Conservation (phyloP, 2,329 filamentous ascomycete species). For the Hymenoscyphus linearis region DNA sequence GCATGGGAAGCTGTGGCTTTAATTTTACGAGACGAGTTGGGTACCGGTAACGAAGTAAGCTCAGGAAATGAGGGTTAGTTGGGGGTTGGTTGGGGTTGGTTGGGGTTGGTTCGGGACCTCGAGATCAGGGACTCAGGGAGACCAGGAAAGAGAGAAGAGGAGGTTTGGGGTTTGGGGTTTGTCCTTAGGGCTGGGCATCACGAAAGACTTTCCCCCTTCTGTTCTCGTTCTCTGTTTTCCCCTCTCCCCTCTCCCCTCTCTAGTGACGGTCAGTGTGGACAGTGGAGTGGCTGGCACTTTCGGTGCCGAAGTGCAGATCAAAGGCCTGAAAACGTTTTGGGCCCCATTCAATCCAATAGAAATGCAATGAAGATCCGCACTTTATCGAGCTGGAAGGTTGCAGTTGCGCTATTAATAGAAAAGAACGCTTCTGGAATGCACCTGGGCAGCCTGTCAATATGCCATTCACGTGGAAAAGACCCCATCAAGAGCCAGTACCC, state of each 20-base stretch:
- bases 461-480: background rate
- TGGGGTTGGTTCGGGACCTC: no score
- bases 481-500: background rate
- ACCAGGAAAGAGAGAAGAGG: background rate
- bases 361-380: background rate
- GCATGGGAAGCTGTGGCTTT: background rate
- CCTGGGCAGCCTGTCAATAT: background rate
- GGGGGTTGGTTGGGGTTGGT: no score
- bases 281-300: background rate
- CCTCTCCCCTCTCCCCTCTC: background rate
- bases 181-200: constrained; percentile 1
- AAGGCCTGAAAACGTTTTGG: constrained; percentile 11
- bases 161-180: background rate
- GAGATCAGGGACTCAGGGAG: no score
- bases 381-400: no score
- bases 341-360: background rate
- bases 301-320: constrained; percentile 3
- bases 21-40: background rate
- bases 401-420: background rate
- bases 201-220: background rate
- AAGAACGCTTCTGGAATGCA: background rate
- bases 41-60: no score
- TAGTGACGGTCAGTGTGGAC: background rate
- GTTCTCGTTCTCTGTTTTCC: no score
- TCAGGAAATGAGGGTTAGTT: no score